Conservation (phyloP, 164 flowering plant species). For the Aristolochia californica region DNA sequence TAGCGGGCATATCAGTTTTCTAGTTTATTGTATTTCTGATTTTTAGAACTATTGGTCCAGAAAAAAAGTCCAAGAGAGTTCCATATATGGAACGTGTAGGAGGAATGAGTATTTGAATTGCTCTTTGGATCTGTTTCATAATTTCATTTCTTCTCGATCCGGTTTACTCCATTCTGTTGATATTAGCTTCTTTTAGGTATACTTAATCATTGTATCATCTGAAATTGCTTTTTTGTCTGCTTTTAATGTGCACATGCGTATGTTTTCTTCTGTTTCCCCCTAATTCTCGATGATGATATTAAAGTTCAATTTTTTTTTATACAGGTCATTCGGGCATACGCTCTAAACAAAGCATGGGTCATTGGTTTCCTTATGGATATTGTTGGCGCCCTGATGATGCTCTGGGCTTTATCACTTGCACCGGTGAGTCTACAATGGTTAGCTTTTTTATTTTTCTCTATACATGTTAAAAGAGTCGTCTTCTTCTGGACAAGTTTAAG, state of each 20-base stretch:
- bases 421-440: slow-evolving; percentile 47
- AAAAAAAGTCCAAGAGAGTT: too few species aligned
- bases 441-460: neutral
- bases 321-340: slow-evolving; percentile 79
- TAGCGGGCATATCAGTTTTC: neutral
- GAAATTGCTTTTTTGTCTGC: neutral
- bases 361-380: slow-evolving; percentile 86
- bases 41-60: neutral
- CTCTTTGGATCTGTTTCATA: too few species aligned
- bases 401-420: slow-evolving; percentile 84
- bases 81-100: too few species aligned
- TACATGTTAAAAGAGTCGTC: too few species aligned
- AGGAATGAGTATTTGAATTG: too few species aligned
- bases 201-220: neutral
- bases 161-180: neutral
- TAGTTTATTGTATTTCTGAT: neutral
- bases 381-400: slow-evolving; percentile 82
- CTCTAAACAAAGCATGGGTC: slow-evolving; percentile 70
- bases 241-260: neutral
- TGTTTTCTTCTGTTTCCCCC: too few species aligned
- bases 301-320: too few species aligned
- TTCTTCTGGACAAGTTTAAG: too few species aligned
- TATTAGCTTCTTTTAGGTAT: neutral
- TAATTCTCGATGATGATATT: too few species aligned
- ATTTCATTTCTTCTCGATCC: too few species aligned